phyloP scores from a whole-genome alignment of 176 grass and related monocot species.

The Triticum timopheevii region DNA sequence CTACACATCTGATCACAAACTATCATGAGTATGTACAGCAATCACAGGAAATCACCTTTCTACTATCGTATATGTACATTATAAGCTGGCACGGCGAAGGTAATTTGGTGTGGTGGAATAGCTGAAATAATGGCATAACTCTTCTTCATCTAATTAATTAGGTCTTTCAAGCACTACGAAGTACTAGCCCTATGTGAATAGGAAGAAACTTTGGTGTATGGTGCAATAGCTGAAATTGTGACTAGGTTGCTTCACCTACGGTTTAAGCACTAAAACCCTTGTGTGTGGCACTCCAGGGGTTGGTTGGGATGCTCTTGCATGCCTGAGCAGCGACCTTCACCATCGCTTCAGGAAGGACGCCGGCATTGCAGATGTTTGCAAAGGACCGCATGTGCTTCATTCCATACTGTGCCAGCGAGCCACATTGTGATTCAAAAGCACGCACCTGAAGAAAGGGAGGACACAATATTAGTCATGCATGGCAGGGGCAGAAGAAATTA shows the following conservation, averaged over 20 bases:
- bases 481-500: background rate
- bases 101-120: background rate
- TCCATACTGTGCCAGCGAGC: conserved; percentile 80
- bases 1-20: conserved; percentile 1
- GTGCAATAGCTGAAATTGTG: background rate
- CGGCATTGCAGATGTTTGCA: conserved; percentile 87
- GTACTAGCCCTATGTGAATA: background rate
- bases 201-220: background rate
- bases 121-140: background rate
- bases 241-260: background rate
- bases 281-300: conserved; percentile 75
- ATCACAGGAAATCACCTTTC: background rate
- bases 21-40: background rate
- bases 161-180: conserved; percentile 20
- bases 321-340: conserved; percentile 59
- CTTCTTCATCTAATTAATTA: conserved; percentile 1
- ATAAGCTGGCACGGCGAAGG: background rate
- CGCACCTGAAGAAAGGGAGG: conserved; percentile 56
- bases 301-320: conserved; percentile 63
- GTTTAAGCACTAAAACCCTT: conserved; percentile 71
- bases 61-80: conserved; percentile 36
- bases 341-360: conserved; percentile 47
- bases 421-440: conserved; percentile 72
- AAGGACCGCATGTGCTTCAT: conserved; percentile 93
- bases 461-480: background rate